Evolutionary conservation across 306 rosid genomes (phyloP).

Genomic region (Gleditsia sinensis): DNA sequence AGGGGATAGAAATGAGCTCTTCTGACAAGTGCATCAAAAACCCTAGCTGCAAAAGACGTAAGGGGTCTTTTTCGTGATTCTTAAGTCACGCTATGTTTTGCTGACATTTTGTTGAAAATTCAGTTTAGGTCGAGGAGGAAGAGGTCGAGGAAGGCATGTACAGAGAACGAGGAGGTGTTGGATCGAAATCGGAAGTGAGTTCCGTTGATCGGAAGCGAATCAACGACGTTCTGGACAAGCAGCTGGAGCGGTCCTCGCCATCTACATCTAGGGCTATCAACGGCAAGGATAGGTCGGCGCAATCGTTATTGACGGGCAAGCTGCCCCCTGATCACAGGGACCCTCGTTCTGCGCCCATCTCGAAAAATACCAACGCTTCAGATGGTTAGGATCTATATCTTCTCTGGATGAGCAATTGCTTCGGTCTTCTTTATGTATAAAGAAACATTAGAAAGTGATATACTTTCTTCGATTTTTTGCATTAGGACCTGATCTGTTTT

Average conservation of each 20-base stretch:
- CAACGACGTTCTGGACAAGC: slow-evolving; percentile 93
- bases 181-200: slow-evolving; percentile 60
- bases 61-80: neutral
- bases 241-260: slow-evolving; percentile 90
- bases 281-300: slow-evolving; percentile 56
- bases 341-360: slow-evolving; percentile 45
- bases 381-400: slow-evolving; percentile 42
- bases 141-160: slow-evolving; percentile 44
- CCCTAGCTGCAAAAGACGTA: slow-evolving; percentile 18
- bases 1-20: neutral
- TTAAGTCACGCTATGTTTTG: slow-evolving; percentile 31
- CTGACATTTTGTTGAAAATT: slow-evolving; percentile 11
- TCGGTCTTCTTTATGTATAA: neutral
- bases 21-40: slow-evolving; percentile 17
- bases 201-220: slow-evolving; percentile 82
- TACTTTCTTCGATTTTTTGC: neutral
- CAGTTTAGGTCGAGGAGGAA: neutral
- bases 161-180: slow-evolving; percentile 60
- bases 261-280: slow-evolving; percentile 78
- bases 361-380: slow-evolving; percentile 55
- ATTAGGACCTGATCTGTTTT: slow-evolving; percentile 6
- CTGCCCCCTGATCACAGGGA: slow-evolving; percentile 50
- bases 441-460: neutral
- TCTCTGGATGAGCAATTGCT: neutral
- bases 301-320: slow-evolving; percentile 39